Conservation (phyloP, 768 basidiomycete genomes). For the Porphyrellus cyaneotinctus region DNA sequence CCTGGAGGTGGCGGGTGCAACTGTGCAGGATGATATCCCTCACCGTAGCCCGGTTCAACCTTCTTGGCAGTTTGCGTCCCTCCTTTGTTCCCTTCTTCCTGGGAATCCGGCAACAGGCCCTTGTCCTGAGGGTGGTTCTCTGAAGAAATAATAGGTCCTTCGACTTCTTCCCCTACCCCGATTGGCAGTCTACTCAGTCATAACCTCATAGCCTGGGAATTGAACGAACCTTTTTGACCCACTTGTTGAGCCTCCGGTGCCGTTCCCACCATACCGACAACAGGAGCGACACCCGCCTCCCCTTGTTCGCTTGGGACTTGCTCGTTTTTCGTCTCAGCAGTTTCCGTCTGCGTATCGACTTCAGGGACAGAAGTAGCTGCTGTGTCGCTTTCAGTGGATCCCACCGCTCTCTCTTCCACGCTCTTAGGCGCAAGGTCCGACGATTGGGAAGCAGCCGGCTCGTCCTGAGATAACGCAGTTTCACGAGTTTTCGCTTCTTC, state of each 20-base stretch:
- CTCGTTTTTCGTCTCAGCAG: neutral
- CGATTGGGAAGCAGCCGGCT: neutral
- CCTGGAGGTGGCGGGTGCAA: constrained; percentile 27
- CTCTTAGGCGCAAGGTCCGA: neutral
- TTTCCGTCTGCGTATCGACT: neutral
- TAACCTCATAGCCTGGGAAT: neutral
- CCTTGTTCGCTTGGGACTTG: neutral
- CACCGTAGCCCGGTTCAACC: constrained; percentile 7
- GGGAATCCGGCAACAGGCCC: neutral
- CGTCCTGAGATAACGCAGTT: neutral
- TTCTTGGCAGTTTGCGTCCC: neutral
- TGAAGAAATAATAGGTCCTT: neutral
- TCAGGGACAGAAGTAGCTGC: neutral
- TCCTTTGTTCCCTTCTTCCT: neutral
- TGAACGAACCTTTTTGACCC: constrained; percentile 11
- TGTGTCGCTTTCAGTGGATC: neutral
- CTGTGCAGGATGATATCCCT: constrained; percentile 27
- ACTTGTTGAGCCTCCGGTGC: neutral
- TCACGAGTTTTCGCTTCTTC: constrained; percentile 1
- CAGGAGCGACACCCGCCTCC: neutral
- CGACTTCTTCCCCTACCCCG: neutral
- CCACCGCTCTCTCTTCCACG: neutral
- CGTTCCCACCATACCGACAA: neutral
- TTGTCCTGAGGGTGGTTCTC: neutral
- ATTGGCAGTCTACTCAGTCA: neutral